Evolutionary conservation across 306 rosid genomes (phyloP).

Genomic region (Citrullus mucosospermus): DNA sequence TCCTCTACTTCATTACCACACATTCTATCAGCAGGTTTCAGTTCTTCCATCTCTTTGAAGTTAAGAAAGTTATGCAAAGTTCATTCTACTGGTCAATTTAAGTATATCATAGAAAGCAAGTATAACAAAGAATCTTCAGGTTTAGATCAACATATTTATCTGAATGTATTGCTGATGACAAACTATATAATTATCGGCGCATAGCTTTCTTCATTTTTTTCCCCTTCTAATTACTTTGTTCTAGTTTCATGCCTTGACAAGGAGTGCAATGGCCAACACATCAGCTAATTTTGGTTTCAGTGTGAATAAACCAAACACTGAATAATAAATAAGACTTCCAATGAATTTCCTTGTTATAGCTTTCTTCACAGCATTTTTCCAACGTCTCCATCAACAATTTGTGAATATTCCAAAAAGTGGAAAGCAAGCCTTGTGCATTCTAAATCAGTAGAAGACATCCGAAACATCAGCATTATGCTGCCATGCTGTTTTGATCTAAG

Average conservation of each 20-base stretch:
- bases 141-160: not conserved
- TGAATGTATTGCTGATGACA: not conserved
- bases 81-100: not conserved
- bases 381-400: not conserved
- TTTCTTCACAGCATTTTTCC: not conserved
- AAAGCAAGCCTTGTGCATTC: not conserved
- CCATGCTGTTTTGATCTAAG: not conserved
- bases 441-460: not conserved
- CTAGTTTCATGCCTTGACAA: not conserved
- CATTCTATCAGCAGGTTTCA: not conserved
- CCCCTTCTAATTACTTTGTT: not conserved
- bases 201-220: not conserved
- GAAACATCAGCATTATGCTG: not conserved
- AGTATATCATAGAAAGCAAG: not conserved
- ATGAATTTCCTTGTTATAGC: not conserved
- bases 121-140: not conserved
- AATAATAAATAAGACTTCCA: not conserved
- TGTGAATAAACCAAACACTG: not conserved
- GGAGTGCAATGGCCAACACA: not conserved
- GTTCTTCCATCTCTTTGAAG: constrained; percentile 4
- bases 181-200: not conserved
- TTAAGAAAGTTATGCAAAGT: not conserved
- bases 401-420: not conserved
- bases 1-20: constrained; percentile 9
- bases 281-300: not conserved